Conservation (phyloP, 805 yeast genomes). For the Kodamaea leandrae region DNA sequence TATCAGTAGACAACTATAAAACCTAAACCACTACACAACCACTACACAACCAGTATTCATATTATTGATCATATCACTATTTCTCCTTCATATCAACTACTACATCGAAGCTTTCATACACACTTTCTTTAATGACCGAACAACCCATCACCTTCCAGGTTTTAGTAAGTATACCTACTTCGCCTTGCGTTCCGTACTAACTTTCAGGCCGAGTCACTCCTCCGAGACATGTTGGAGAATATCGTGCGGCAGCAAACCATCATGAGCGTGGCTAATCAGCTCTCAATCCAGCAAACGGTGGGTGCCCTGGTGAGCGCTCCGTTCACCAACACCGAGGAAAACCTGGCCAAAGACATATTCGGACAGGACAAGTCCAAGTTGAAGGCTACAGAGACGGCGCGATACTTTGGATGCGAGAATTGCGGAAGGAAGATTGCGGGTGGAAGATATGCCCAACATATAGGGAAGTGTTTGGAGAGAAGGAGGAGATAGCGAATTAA, state of each 20-base stretch:
- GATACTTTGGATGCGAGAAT: conserved; percentile 73
- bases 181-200: conserved; percentile 8
- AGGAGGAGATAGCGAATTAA: conserved; percentile 30
- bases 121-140: conserved; percentile 10
- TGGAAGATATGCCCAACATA: conserved; percentile 87
- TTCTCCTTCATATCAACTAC: too few relatives aligned
- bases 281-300: conserved; percentile 18
- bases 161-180: conserved; percentile 16
- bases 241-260: conserved; percentile 33
- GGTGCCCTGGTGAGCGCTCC: conserved; percentile 10
- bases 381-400: conserved; percentile 43
- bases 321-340: conserved; percentile 12
- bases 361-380: conserved; percentile 49
- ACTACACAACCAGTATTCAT: too few relatives aligned
- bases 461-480: conserved; percentile 85
- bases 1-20: too few relatives aligned
- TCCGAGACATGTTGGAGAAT: conserved; percentile 32
- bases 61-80: too few relatives aligned
- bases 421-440: conserved; percentile 89
- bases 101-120: too few relatives aligned
- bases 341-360: conserved; percentile 41
- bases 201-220: conserved; percentile 37
- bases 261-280: conserved; percentile 21
- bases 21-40: too few relatives aligned
- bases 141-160: conserved; percentile 19